Conservation (phyloP, 805 yeast species). For the Wickerhamomyces bisporus region DNA sequence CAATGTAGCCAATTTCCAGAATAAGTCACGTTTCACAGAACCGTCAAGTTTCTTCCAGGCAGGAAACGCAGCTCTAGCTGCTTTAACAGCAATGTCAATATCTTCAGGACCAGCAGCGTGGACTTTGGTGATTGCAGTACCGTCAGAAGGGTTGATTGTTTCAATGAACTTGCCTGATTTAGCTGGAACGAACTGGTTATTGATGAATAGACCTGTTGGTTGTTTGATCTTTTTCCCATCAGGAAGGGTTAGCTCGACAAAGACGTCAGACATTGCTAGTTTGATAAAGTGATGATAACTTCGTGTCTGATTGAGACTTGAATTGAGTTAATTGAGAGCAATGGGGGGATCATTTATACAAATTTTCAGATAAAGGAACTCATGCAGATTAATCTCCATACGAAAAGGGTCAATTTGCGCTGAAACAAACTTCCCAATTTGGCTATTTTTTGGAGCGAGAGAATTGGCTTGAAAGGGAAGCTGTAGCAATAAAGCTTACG, state of each 20-base stretch:
- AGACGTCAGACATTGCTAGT: neutral
- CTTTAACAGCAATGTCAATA: constrained; percentile 47
- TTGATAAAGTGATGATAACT: neutral
- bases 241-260: constrained; percentile 46
- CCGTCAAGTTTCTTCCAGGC: constrained; percentile 46
- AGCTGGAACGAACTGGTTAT: constrained; percentile 63
- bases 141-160: constrained; percentile 48
- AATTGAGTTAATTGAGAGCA: neutral
- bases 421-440: neutral
- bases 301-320: neutral
- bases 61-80: constrained; percentile 47
- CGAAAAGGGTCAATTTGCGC: neutral
- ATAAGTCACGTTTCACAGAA: constrained; percentile 37
- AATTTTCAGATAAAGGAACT: too few relatives aligned
- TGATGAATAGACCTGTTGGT: constrained; percentile 74
- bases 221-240: constrained; percentile 59
- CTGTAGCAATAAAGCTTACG: too few relatives aligned
- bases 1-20: constrained; percentile 46
- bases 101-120: constrained; percentile 48
- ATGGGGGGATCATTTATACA: too few relatives aligned
- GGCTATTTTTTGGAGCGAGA: neutral
- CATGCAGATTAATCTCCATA: too few relatives aligned
- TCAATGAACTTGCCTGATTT: constrained; percentile 36
- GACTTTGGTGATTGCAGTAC: constrained; percentile 44
- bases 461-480: neutral